Evolutionary conservation across 352 stramenopile genomes (phyloP), one percentile per base, ranked within the genome.

Genomic region (Globisporangium spiculum): DNA sequence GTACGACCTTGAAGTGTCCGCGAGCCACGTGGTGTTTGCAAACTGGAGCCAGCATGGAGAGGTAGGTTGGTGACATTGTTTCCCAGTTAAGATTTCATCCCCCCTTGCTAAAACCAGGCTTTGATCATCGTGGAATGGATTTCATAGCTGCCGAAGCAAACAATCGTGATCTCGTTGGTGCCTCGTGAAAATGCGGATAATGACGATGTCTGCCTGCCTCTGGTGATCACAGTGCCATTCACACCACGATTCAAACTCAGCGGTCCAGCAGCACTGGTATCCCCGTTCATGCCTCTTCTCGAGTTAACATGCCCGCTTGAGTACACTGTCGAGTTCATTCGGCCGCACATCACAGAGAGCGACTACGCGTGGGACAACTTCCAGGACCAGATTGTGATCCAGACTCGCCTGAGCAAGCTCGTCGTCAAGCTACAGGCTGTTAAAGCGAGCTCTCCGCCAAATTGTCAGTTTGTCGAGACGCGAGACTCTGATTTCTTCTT

Each of bases 281-380:
- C 52, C n/a, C 50, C 34, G 16, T 60, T 81, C 26, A 70, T 76
- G 57, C 62, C 68, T 12, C 52, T 90, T 18, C 58, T 89, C 34
- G 41, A 59, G 5, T n/a, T 36, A 3, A 67, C 61, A 4, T 60
- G n/a, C 10, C 24, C 60, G 38, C 32, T 74, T 18, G 67, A 67
- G 8, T 89, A 75, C 46, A 56, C n/a, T 10, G 53, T 88, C 24
- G 69, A 76, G 65, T 93, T 90, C 64, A 41, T 67, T 4, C 70
- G 62, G 4, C 84, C 84, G 0, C 41, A 53, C 5, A 60, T 68
- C 2, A 63, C 36, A 12, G 75, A 87, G 38, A 84, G 80, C n/a
- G 84, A 90, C 63, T 86, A 69, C 53, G 72, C 57, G 3, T 86
- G 73, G 72, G 71, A 88, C 34, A 81, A 92, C 32, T 92, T 92